Percentiles rank a stretch among this genome's conserved stretches.
These are phyloP conservation scores for Euphrasia arctica DNA, from an alignment of 305 asterid species.

Conservation along the genomic window DNA sequence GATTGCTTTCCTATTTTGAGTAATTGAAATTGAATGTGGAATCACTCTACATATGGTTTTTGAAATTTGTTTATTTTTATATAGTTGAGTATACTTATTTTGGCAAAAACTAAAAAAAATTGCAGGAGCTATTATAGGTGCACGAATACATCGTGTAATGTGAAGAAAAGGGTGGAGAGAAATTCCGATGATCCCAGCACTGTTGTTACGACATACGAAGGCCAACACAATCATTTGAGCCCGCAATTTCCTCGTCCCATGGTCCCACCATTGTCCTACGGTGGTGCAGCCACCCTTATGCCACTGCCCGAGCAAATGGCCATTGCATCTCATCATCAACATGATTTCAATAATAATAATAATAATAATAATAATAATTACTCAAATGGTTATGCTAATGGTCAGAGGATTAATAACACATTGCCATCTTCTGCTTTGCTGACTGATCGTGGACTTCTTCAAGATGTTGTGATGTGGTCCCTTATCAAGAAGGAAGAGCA, in stretches of 20 bases:
- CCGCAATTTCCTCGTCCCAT: constrained; percentile 36
- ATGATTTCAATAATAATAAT: constrained; percentile 5
- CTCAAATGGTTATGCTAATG: neutral
- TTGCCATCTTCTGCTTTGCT: constrained; percentile 9
- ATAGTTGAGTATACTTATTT: too few species aligned
- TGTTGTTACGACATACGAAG: constrained; percentile 81
- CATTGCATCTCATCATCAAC: neutral
- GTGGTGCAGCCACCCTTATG: neutral
- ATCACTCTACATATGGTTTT: too few species aligned
- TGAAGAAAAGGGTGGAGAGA: constrained; percentile 78
- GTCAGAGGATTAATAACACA: neutral
- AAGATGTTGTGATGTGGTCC: constrained; percentile 53
- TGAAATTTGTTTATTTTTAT: too few species aligned
- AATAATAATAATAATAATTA: neutral
- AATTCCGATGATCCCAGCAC: constrained; percentile 46
- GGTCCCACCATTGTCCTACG: constrained; percentile 5
- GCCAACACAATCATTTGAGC: constrained; percentile 69
- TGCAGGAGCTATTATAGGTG: constrained; percentile 74
- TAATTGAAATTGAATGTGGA: too few species aligned
- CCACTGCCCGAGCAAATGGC: constrained; percentile 18
- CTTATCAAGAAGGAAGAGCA: constrained; percentile 31
- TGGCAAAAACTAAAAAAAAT: too few species aligned
- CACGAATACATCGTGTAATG: constrained; percentile 64
- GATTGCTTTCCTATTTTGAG: too few species aligned
- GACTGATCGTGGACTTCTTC: constrained; percentile 47